A percentile compares a stretch with the other conserved stretches of the same genome.
Evolutionary conservation across 495 filamentous ascomycete genomes (phyloP).

Genomic region (Penicillium roqueforti): DNA sequence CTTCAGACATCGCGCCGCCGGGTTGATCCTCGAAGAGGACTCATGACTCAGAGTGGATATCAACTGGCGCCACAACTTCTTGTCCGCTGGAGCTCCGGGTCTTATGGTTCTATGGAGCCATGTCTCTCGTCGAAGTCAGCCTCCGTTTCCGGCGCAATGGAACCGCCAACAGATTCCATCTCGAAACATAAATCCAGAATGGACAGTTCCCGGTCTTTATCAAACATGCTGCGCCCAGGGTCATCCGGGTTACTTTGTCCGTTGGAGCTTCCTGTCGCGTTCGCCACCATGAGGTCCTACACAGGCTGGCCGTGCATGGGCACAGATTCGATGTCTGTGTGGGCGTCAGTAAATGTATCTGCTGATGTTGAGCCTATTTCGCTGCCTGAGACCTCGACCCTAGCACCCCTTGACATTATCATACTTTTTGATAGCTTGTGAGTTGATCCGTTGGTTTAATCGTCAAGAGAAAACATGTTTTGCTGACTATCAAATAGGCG

Average conservation of each 20-base stretch:
- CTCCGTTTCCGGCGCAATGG: neutral
- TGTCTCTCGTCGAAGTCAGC: neutral
- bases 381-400: constrained; percentile 9
- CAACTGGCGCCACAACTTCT: constrained; percentile 8
- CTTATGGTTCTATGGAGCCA: constrained; percentile 9
- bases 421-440: constrained; percentile 25
- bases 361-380: constrained; percentile 21
- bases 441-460: neutral
- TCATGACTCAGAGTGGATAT: neutral
- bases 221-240: neutral
- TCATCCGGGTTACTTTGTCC: constrained; percentile 8
- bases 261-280: constrained; percentile 20
- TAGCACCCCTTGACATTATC: constrained; percentile 23
- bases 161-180: neutral
- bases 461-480: constrained; percentile 1
- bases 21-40: neutral
- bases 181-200: neutral
- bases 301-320: constrained; percentile 12
- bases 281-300: constrained; percentile 17
- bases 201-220: neutral
- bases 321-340: constrained; percentile 14
- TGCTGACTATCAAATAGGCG: constrained; percentile 8
- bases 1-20: neutral
- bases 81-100: constrained; percentile 28
- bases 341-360: constrained; percentile 21